Base-by-base conservation (phyloP, 192 early-diverging fungal genomes). In the Coemansia sp. region DNA sequence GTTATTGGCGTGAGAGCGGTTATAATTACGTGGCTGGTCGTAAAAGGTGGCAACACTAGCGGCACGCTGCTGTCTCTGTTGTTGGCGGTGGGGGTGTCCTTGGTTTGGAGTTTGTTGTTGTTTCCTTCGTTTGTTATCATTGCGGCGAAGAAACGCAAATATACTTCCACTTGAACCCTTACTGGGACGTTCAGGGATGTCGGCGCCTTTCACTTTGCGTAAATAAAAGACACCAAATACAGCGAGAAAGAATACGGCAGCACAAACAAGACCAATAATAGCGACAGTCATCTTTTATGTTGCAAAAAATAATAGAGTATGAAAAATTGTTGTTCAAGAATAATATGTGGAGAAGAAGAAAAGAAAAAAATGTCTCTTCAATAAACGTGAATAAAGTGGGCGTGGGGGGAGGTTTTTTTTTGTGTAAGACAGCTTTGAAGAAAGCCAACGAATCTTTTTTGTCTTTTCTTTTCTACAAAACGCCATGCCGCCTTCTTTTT, bases 221-320 rank as follows among this genome's bases (percentile, higher is more conserved):
- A 58, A 29, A 29, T 58, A 58, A 34, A 58, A 58, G 5, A 58
- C 55, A 2, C 29, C 55, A 17, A 58, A 32, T 0, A 58, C 15
- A 4, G 55, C 55, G 0, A 58, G 11, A 32, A 58, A 58, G 15
- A 58, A 58, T n/a, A 58, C 55, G 36, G 61, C 61, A 2, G 61
- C 61, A 22, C 36, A 41, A 11, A 31, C 61, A 9, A 38, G 19
- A 20, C 61, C 61, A 32, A 42, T 22, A 19, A 36, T 19, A 40
- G 61, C 61, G 19, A 36, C 19, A 62, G 38, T 11, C 61, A 62
- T 62, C 7, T 34, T 59, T 19, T 9, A 27, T 32, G 6, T n/a
- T 24, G 24, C 15, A 19, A n/a, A 12, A 29, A 68, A 59, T 6
- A 36, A 58, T 61, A 19, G n/a, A 13, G 6, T 13, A 15, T 38